Percentiles rank a stretch among this genome's conserved stretches.
phyloP scores from a whole-genome alignment of 192 early-diverging fungal species.

The Podila epigama region DNA sequence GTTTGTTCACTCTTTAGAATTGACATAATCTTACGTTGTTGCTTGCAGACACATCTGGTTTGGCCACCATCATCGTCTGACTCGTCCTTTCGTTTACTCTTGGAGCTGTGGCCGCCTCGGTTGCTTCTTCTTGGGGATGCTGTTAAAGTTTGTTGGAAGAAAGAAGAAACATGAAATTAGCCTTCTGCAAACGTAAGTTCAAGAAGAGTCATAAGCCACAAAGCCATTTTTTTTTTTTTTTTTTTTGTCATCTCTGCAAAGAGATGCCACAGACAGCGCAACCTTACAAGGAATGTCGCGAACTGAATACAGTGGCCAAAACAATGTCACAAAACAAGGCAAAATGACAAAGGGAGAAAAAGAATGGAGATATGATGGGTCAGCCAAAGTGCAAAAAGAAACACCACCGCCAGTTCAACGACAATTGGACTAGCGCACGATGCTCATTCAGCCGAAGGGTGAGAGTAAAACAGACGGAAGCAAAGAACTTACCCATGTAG shows the following conservation, averaged over 20 bases:
- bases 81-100: constrained; percentile 43
- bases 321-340: background rate
- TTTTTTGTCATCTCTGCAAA: too few relatives aligned
- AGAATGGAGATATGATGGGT: background rate
- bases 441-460: too few relatives aligned
- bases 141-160: background rate
- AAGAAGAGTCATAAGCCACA: too few relatives aligned
- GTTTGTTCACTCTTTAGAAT: too few relatives aligned
- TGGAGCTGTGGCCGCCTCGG: constrained; percentile 28
- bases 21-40: constrained; percentile 50
- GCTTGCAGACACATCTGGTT: constrained; percentile 61
- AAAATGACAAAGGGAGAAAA: background rate
- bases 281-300: constrained; percentile 3
- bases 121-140: constrained; percentile 43
- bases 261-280: too few relatives aligned
- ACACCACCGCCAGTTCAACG: background rate
- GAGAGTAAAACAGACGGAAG: too few relatives aligned
- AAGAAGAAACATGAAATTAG: background rate
- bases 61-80: constrained; percentile 56
- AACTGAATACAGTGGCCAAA: too few relatives aligned
- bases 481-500: background rate
- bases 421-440: too few relatives aligned
- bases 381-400: background rate
- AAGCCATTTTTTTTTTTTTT: too few relatives aligned
- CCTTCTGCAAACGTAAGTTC: too few relatives aligned